Conservation (phyloP, 2,329 filamentous ascomycete species). For the Macrophomina phaseolina region DNA sequence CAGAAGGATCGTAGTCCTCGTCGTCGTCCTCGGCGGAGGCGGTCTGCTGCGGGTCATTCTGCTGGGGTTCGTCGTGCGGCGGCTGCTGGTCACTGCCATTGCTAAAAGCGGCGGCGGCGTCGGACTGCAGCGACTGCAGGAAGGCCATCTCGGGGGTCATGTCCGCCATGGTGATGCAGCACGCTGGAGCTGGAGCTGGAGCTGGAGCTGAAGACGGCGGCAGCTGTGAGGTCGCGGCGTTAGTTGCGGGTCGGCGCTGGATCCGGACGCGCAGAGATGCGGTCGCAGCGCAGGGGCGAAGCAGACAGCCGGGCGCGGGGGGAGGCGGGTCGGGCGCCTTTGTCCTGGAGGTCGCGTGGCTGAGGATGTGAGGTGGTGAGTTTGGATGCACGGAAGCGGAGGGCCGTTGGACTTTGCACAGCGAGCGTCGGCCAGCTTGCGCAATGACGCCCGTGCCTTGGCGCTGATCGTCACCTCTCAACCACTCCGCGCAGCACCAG, state of each 20-base stretch:
- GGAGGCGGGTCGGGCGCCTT: background rate
- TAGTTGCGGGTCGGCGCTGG: slow-evolving; percentile 12
- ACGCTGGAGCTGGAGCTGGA: slow-evolving; percentile 7
- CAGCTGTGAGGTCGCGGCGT: slow-evolving; percentile 15
- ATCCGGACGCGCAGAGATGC: slow-evolving; percentile 7
- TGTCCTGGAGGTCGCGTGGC: slow-evolving; percentile 10
- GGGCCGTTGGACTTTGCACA: slow-evolving; percentile 22
- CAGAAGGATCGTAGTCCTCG: slow-evolving; percentile 44
- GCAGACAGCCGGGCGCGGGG: slow-evolving; percentile 7
- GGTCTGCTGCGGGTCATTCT: slow-evolving; percentile 32
- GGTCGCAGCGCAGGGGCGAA: slow-evolving; percentile 5
- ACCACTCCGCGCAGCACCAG: slow-evolving; percentile 9
- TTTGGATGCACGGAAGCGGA: slow-evolving; percentile 18
- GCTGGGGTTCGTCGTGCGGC: slow-evolving; percentile 14
- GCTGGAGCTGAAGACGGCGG: slow-evolving; percentile 13
- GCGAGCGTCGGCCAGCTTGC: background rate
- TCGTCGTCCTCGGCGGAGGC: slow-evolving; percentile 35
- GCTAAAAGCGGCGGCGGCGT: slow-evolving; percentile 45
- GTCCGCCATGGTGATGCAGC: slow-evolving; percentile 51
- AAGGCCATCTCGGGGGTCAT: slow-evolving; percentile 61
- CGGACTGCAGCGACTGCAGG: slow-evolving; percentile 55
- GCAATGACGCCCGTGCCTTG: slow-evolving; percentile 24
- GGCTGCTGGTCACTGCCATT: slow-evolving; percentile 40
- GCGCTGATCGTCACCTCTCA: slow-evolving; percentile 18
- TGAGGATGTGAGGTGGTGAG: background rate